These are phyloP conservation scores for Colletotrichum paranaense DNA, from an alignment of 2,329 filamentous ascomycete genomes.

Conservation along the genomic window DNA sequence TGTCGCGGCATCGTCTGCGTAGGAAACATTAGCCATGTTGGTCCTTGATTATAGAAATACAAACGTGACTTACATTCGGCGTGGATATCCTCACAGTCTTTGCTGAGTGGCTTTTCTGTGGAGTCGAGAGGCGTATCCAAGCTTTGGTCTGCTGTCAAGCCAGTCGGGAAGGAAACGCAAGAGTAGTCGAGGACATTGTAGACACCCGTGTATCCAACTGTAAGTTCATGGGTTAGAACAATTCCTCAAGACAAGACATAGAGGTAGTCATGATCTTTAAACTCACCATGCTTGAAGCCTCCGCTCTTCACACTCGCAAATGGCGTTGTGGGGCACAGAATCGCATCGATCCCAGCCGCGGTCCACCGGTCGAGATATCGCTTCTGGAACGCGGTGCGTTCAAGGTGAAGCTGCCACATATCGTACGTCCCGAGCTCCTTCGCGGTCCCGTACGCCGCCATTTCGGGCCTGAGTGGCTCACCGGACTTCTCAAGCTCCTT, in stretches of 20 bases:
- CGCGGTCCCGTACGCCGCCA: constrained; percentile 46
- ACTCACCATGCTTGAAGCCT: constrained; percentile 55
- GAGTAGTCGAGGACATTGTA: constrained; percentile 62
- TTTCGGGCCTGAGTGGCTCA: constrained; percentile 55
- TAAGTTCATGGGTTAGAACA: neutral
- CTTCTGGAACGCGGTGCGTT: constrained; percentile 58
- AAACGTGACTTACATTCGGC: constrained; percentile 52
- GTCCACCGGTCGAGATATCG: constrained; percentile 59
- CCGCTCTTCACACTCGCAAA: constrained; percentile 56
- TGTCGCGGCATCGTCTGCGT: constrained; percentile 49
- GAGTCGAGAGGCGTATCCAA: constrained; percentile 46
- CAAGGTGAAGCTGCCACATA: constrained; percentile 60
- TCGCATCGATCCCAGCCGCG: constrained; percentile 65
- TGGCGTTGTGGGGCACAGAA: constrained; percentile 68
- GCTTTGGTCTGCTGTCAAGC: constrained; percentile 51
- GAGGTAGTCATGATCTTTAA: too few relatives aligned
- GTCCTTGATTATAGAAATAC: too few relatives aligned
- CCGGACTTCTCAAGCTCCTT: constrained; percentile 52
- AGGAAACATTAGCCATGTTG: neutral
- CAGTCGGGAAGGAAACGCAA: constrained; percentile 58
- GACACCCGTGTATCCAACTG: constrained; percentile 62
- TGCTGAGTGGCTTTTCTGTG: constrained; percentile 47
- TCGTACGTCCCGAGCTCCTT: constrained; percentile 54
- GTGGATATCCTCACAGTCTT: constrained; percentile 50
- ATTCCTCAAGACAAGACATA: neutral